Evolutionary conservation across 2,329 filamentous ascomycete species (phyloP).

Genomic region (Hymenoscyphus linearis): DNA sequence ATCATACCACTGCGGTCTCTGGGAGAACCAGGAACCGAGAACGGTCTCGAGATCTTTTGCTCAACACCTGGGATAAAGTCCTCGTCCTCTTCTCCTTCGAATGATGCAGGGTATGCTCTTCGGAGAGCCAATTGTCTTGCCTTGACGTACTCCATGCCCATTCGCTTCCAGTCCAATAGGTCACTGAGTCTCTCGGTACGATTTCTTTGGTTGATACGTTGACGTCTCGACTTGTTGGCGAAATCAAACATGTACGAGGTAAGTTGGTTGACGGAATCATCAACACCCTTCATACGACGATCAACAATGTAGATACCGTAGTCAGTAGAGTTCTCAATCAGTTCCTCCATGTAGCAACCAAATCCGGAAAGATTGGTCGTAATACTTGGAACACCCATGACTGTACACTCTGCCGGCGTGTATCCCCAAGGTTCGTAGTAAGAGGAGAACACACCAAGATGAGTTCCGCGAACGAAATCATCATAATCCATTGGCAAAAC

Average conservation of each 20-base stretch:
- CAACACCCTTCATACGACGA: constrained; percentile 87
- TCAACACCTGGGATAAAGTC: constrained; percentile 91
- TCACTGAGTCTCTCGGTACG: constrained; percentile 92
- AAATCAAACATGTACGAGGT: constrained; percentile 93
- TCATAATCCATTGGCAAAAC: constrained; percentile 96
- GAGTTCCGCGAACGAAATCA: constrained; percentile 95
- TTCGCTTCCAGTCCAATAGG: constrained; percentile 96
- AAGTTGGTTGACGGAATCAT: constrained; percentile 95
- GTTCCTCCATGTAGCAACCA: constrained; percentile 98
- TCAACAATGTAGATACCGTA: constrained; percentile 99
- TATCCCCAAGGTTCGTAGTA: constrained; percentile 99
- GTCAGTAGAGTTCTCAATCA: constrained; percentile 96
- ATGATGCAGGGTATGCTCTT: constrained; percentile 85
- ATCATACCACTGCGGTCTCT: constrained; percentile 93
- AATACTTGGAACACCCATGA: constrained; percentile 98
- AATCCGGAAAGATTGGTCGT: constrained; percentile 97
- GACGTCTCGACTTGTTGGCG: constrained; percentile 83
- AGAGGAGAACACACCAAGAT: constrained; percentile 91
- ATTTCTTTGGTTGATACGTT: constrained; percentile 98
- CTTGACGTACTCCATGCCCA: constrained; percentile 99
- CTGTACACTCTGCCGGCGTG: constrained; percentile 94
- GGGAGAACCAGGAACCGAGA: constrained; percentile 91
- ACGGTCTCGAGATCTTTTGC: constrained; percentile 89
- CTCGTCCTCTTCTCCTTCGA: constrained; percentile 72
- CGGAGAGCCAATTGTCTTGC: constrained; percentile 87